Conservation (phyloP, 495 filamentous ascomycete genomes). For the Evernia prunastri region DNA sequence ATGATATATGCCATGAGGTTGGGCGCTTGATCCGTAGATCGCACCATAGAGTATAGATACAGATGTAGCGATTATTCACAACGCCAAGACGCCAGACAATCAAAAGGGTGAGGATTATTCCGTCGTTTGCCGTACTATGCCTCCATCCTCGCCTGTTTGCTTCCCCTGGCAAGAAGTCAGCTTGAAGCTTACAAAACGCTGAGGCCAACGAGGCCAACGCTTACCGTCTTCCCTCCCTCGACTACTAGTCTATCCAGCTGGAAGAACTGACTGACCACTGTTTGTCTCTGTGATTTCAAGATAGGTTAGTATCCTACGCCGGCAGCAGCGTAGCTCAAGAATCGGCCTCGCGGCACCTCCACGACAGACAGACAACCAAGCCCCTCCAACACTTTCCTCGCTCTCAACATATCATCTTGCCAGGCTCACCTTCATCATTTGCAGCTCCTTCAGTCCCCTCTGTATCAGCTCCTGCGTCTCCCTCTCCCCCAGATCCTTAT, state of each 20-base stretch:
- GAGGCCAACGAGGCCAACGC: constrained; percentile 16
- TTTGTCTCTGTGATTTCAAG: constrained; percentile 70
- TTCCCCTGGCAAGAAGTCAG: constrained; percentile 52
- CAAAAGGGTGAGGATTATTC: constrained; percentile 11
- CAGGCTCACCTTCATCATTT: constrained; percentile 77
- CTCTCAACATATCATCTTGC: not conserved
- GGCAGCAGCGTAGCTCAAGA: not conserved
- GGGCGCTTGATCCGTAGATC: not conserved
- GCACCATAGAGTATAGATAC: not conserved
- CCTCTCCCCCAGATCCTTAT: constrained; percentile 58
- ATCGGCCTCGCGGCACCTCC: not conserved
- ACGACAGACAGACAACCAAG: too few species aligned
- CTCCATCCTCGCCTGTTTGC: constrained; percentile 61
- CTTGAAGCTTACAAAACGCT: not conserved
- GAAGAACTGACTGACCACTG: constrained; percentile 89
- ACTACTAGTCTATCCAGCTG: constrained; percentile 88
- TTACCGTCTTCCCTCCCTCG: constrained; percentile 67
- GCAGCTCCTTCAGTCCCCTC: constrained; percentile 77
- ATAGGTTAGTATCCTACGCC: not conserved
- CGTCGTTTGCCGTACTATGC: constrained; percentile 60
- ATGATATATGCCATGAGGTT: not conserved
- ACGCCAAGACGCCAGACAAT: constrained; percentile 2
- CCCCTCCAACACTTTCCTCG: not conserved
- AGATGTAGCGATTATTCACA: not conserved
- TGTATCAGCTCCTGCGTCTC: constrained; percentile 83